A percentile compares a stretch with the other conserved stretches of the same genome.
These are phyloP conservation scores for Pleurotus tuoliensis DNA, from an alignment of 768 basidiomycete genomes.

Conservation along the genomic window DNA sequence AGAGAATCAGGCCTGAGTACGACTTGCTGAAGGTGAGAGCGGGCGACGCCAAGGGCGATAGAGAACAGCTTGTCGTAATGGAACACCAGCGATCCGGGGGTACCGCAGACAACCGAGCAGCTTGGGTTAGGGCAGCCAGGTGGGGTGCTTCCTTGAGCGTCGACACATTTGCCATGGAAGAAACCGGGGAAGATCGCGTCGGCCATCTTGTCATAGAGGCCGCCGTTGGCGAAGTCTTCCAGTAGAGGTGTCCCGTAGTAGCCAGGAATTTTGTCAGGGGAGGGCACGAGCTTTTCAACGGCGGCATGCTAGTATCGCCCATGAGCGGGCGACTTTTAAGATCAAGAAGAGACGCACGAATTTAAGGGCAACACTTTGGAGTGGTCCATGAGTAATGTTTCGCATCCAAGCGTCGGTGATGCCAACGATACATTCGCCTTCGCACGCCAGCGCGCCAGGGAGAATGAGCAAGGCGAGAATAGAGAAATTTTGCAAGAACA, in stretches of 20 bases:
- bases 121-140: slow-evolving; percentile 75
- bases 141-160: slow-evolving; percentile 49
- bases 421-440: slow-evolving; percentile 63
- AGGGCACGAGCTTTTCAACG: slow-evolving; percentile 24
- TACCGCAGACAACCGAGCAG: slow-evolving; percentile 76
- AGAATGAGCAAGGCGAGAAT: slow-evolving; percentile 27
- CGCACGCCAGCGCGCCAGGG: slow-evolving; percentile 51
- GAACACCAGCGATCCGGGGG: slow-evolving; percentile 76
- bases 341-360: slow-evolving; percentile 33
- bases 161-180: slow-evolving; percentile 76
- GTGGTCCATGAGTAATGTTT: slow-evolving; percentile 40
- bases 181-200: slow-evolving; percentile 61
- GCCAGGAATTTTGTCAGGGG: slow-evolving; percentile 4
- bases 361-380: slow-evolving; percentile 32
- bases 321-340: not conserved
- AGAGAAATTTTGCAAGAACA: not conserved
- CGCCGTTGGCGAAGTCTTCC: slow-evolving; percentile 35
- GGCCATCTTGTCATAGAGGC: slow-evolving; percentile 41
- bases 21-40: slow-evolving; percentile 27
- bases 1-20: slow-evolving; percentile 30
- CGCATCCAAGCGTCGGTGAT: slow-evolving; percentile 52
- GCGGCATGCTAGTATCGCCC: not conserved
- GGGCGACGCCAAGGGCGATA: slow-evolving; percentile 46
- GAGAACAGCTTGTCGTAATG: slow-evolving; percentile 48
- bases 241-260: slow-evolving; percentile 44